Evolutionary conservation across 2,329 filamentous ascomycete genomes (phyloP).

Genomic region (Zymoseptoria pseudotritici): DNA sequence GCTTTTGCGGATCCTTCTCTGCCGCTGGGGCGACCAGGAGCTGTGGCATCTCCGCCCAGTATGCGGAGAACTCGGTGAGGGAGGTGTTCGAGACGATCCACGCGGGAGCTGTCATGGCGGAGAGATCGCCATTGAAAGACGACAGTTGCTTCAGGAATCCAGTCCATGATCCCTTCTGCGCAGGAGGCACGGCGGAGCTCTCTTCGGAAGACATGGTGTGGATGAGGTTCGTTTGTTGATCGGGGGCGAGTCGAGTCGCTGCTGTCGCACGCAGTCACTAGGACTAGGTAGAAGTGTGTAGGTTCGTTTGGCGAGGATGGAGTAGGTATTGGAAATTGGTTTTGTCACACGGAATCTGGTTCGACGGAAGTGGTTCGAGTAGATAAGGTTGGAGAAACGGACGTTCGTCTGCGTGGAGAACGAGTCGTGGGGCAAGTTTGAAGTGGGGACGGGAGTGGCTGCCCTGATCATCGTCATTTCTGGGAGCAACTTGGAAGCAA

Average conservation of each 20-base stretch:
- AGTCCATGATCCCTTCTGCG: constrained; percentile 42
- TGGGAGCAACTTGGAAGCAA: too few species aligned
- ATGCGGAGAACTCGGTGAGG: constrained; percentile 50
- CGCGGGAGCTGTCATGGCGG: constrained; percentile 49
- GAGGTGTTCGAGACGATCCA: constrained; percentile 50
- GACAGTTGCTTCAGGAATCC: constrained; percentile 48
- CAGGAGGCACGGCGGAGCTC: constrained; percentile 40
- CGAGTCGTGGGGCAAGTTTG: too few species aligned
- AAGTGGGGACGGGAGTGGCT: too few species aligned
- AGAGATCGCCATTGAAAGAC: constrained; percentile 50
- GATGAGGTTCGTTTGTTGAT: not conserved
- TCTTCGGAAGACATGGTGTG: constrained; percentile 25
- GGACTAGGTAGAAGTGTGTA: not conserved
- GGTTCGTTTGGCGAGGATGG: not conserved
- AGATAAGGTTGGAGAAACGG: too few species aligned
- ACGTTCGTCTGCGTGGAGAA: too few species aligned
- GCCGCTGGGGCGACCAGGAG: constrained; percentile 75
- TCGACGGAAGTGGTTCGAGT: not conserved
- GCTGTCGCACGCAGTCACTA: not conserved
- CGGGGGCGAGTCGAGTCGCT: not conserved
- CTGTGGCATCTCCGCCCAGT: constrained; percentile 50
- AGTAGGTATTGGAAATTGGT: not conserved
- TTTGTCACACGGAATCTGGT: not conserved
- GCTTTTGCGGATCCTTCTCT: constrained; percentile 72
- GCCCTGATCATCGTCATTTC: too few species aligned